Evolutionary conservation across 1,139 yeast species (phyloP), one percentile per base, ranked within the genome.

Genomic region (Protomyces pachydermus): DNA sequence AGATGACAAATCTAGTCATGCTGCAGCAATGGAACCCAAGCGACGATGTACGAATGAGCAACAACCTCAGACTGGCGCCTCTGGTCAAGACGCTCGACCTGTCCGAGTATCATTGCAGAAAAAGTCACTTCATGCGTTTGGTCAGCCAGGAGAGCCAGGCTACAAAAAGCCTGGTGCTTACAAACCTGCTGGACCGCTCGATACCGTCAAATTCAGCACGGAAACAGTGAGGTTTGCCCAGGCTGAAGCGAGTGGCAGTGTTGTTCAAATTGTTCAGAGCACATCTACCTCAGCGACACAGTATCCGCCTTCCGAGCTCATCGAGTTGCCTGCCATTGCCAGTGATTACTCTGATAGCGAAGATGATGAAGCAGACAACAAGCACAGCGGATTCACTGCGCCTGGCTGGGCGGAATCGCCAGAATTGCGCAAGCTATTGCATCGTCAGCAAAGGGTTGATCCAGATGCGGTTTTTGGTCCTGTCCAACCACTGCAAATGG

Each of bases 401-500:
- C 82, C 84, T 66, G 82, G 81, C 48, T 88, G 96, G 96, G 95
- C 93, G 0, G 80, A 81, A 65, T 80, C 89, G 0, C 87, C 89
- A 1, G 84, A 81, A 66, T 77, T 87, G 55, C 80, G 81, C 51
- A 76, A 76, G 62, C 76, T 81, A 48, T 77, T 89, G 53, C 73
- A 80, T 54, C 76, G 79, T 56, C 96, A 88, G 72, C 83, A 82
- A 67, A 74, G 76, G 20, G 76, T 86, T 65, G 87, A 91, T 72
- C 96, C 97, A 0, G 83, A 81, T 64, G 73, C 80, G 3, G 82
- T 91, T 0, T 91, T 91, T 78, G 97, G 97, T 0, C 87, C 88
- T 14, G 81, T 87, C 32, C 87, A 88, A 0, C 84, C 84, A 3
- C 75, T 88, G 65, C 82, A 84, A 56, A 82, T 88, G 73, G 87